Percentiles rank a stretch among this genome's conserved stretches.
Conservation (phyloP, 1,284 basidiomycete genomes). For the Neonothopanus nambi region DNA sequence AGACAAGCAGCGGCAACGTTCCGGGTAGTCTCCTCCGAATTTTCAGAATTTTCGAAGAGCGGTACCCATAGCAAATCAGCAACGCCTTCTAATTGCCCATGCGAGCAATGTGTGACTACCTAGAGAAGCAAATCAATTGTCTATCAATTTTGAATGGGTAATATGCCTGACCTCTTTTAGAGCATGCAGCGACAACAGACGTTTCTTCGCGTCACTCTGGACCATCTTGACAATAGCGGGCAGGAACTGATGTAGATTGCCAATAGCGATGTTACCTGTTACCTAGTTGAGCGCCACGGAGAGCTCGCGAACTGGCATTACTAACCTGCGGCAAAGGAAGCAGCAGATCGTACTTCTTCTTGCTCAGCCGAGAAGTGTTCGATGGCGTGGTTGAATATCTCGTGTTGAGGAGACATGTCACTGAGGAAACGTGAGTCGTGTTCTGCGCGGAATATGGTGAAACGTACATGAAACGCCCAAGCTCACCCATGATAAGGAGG, state of each 20-base stretch:
- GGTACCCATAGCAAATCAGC: constrained; percentile 91
- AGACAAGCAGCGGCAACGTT: constrained; percentile 97
- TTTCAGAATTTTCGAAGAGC: constrained; percentile 82
- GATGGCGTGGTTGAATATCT: constrained; percentile 75
- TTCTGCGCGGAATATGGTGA: not conserved
- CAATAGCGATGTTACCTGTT: constrained; percentile 91
- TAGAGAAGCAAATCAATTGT: constrained; percentile 27
- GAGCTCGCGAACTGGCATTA: not conserved
- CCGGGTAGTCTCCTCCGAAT: constrained; percentile 86
- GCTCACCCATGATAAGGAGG: constrained; percentile 85
- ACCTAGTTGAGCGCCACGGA: constrained; percentile 14
- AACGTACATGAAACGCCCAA: constrained; percentile 82
- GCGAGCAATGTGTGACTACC: constrained; percentile 90
- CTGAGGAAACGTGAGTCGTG: constrained; percentile 38
- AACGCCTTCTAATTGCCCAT: constrained; percentile 79
- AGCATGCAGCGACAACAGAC: constrained; percentile 85
- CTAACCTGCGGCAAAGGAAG: constrained; percentile 88
- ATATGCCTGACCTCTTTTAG: constrained; percentile 78
- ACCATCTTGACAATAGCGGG: constrained; percentile 85
- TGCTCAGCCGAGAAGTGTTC: constrained; percentile 74
- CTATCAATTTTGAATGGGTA: not conserved
- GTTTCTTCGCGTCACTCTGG: constrained; percentile 74
- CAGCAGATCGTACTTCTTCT: constrained; percentile 84
- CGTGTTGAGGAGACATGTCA: constrained; percentile 78
- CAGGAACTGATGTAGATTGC: constrained; percentile 83